These are phyloP conservation scores for Fusarium sterilihyphosum DNA, from an alignment of 2,329 filamentous ascomycete species.

Conservation along the genomic window DNA sequence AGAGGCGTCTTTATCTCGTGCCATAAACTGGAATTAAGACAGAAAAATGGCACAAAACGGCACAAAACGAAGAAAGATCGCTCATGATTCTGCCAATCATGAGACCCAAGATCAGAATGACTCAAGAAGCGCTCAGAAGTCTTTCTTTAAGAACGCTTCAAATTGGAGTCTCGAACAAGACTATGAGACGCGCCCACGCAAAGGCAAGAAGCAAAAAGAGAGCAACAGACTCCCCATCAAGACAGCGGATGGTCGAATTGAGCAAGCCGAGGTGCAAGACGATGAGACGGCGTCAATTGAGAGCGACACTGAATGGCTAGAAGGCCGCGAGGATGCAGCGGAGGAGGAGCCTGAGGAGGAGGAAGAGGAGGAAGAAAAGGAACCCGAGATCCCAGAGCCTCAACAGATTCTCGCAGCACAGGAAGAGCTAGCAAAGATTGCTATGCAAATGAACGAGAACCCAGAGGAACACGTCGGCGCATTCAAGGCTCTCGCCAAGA, in stretches of 20 bases:
- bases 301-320: slow-evolving; percentile 72
- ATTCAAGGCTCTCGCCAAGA: slow-evolving; percentile 80
- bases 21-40: slow-evolving; percentile 2
- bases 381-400: slow-evolving; percentile 74
- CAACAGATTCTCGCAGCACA: slow-evolving; percentile 89
- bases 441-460: slow-evolving; percentile 84
- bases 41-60: slow-evolving; percentile 59
- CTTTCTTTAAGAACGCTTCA: slow-evolving; percentile 78
- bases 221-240: slow-evolving; percentile 85
- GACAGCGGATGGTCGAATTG: slow-evolving; percentile 78
- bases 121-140: slow-evolving; percentile 61
- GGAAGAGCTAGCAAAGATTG: slow-evolving; percentile 89
- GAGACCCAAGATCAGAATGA: slow-evolving; percentile 49
- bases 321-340: slow-evolving; percentile 65
- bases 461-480: slow-evolving; percentile 88
- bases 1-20: slow-evolving; percentile 12
- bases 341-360: slow-evolving; percentile 57
- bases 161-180: slow-evolving; percentile 93
- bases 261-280: slow-evolving; percentile 66
- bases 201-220: slow-evolving; percentile 80
- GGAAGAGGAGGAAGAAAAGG: slow-evolving; percentile 61
- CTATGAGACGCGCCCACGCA: slow-evolving; percentile 84
- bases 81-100: slow-evolving; percentile 60
- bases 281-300: slow-evolving; percentile 69
- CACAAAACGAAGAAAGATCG: slow-evolving; percentile 67